phyloP scores from a whole-genome alignment of 2,329 filamentous ascomycete species.

The Ploettnerulaceae sp. region DNA sequence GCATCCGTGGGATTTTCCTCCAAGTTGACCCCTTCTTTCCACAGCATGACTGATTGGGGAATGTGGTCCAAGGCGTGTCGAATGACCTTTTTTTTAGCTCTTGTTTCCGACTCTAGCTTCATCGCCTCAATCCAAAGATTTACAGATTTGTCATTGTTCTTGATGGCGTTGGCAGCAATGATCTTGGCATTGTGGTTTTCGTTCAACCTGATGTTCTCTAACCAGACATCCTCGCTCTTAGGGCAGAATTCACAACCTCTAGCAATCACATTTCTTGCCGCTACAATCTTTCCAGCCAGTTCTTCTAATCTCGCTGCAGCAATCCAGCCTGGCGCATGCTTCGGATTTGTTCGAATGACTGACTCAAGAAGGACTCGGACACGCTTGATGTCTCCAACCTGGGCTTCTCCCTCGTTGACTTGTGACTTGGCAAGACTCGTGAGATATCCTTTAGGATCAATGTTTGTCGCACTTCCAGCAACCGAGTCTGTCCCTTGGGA shows the following conservation, averaged over 20 bases:
- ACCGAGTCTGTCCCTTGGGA: constrained; percentile 67
- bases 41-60: constrained; percentile 90
- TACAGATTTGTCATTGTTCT: constrained; percentile 84
- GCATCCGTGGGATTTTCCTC: constrained; percentile 90
- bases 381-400: constrained; percentile 92
- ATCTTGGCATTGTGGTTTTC: constrained; percentile 91
- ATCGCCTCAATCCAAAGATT: constrained; percentile 93
- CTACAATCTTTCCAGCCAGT: constrained; percentile 83
- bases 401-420: constrained; percentile 71
- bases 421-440: constrained; percentile 84
- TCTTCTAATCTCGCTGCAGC: constrained; percentile 90
- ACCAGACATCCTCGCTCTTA: constrained; percentile 91
- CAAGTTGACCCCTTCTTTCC: constrained; percentile 95
- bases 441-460: constrained; percentile 93
- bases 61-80: constrained; percentile 88
- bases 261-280: constrained; percentile 81
- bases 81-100: constrained; percentile 88
- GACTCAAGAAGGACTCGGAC: constrained; percentile 90
- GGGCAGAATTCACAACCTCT: constrained; percentile 87
- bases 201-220: constrained; percentile 92
- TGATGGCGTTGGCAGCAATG: constrained; percentile 89
- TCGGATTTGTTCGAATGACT: constrained; percentile 94
- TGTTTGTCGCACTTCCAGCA: constrained; percentile 78
- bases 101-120: constrained; percentile 76
- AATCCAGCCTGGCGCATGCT: constrained; percentile 93